Evolutionary conservation across 176 grass and related monocot species (phyloP).

Genomic region (Luzula sylvatica): DNA sequence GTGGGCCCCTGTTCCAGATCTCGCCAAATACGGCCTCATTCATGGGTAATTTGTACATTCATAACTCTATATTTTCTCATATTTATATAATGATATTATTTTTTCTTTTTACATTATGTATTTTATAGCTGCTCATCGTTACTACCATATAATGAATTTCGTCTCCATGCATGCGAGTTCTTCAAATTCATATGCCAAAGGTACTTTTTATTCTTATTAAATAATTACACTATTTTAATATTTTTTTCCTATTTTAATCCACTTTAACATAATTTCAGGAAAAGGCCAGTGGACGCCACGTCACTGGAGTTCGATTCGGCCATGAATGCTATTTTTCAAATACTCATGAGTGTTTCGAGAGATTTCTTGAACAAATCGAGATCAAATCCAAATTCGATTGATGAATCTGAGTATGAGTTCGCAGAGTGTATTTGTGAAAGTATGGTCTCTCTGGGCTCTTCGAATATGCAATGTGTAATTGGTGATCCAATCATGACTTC

Average conservation of each 20-base stretch:
- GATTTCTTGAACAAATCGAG: slow-evolving; percentile 68
- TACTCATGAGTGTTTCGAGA: slow-evolving; percentile 83
- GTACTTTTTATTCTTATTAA: slow-evolving; percentile 29
- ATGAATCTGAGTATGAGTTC: slow-evolving; percentile 88
- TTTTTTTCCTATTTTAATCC: not conserved
- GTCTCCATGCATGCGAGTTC: slow-evolving; percentile 85
- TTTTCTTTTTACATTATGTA: not conserved
- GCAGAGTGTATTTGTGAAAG: slow-evolving; percentile 69
- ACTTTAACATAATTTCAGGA: slow-evolving; percentile 35
- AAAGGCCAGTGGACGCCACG: slow-evolving; percentile 71
- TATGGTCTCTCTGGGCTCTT: slow-evolving; percentile 90
- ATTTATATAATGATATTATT: too few species aligned
- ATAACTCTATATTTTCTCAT: too few species aligned
- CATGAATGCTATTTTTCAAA: slow-evolving; percentile 66
- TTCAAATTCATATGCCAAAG: slow-evolving; percentile 93
- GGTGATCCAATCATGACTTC: slow-evolving; percentile 53
- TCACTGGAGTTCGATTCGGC: slow-evolving; percentile 75
- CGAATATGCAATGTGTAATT: slow-evolving; percentile 92
- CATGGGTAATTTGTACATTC: slow-evolving; percentile 36
- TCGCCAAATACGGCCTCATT: slow-evolving; percentile 87
- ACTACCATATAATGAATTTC: slow-evolving; percentile 81
- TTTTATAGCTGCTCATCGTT: slow-evolving; percentile 69
- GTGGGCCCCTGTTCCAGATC: slow-evolving; percentile 92
- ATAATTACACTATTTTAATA: not conserved
- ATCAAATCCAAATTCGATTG: slow-evolving; percentile 42